Conservation (phyloP, 768 basidiomycete genomes). For the Termitomyces sp. region DNA sequence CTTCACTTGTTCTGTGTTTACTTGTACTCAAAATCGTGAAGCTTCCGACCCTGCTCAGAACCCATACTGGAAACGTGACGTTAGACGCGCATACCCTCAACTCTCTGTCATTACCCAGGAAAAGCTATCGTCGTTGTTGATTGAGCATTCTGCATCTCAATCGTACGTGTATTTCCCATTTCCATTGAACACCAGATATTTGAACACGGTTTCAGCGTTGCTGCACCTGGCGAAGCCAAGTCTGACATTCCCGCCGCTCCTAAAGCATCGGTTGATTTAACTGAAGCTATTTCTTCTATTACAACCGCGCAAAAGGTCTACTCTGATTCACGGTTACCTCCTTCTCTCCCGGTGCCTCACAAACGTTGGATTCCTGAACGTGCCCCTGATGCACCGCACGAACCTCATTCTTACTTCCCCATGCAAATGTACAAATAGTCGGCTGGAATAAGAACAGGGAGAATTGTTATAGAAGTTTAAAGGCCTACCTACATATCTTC, state of each 20-base stretch:
- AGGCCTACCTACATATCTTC: neutral
- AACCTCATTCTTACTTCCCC: slow-evolving; percentile 78
- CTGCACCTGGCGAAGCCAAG: slow-evolving; percentile 46
- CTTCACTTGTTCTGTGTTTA: neutral
- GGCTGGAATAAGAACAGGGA: neutral
- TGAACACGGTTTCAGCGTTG: slow-evolving; percentile 36
- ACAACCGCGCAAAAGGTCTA: slow-evolving; percentile 55
- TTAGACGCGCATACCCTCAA: slow-evolving; percentile 88
- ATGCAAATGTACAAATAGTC: slow-evolving; percentile 62
- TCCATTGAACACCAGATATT: neutral
- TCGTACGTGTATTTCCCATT: slow-evolving; percentile 45
- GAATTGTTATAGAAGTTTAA: neutral
- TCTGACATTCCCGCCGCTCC: slow-evolving; percentile 43
- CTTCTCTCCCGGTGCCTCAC: slow-evolving; percentile 62
- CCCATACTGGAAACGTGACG: slow-evolving; percentile 96
- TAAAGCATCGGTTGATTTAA: slow-evolving; percentile 53
- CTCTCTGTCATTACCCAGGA: slow-evolving; percentile 85
- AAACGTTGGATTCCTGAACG: slow-evolving; percentile 72
- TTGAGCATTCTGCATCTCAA: slow-evolving; percentile 68
- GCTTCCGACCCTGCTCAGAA: slow-evolving; percentile 87
- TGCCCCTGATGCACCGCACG: slow-evolving; percentile 79
- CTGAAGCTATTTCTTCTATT: slow-evolving; percentile 68
- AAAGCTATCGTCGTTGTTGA: slow-evolving; percentile 74
- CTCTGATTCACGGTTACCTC: slow-evolving; percentile 66
- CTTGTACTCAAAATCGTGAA: neutral